Conservation (phyloP, 345 rosid genomes). For the Eucalyptus virginea region DNA sequence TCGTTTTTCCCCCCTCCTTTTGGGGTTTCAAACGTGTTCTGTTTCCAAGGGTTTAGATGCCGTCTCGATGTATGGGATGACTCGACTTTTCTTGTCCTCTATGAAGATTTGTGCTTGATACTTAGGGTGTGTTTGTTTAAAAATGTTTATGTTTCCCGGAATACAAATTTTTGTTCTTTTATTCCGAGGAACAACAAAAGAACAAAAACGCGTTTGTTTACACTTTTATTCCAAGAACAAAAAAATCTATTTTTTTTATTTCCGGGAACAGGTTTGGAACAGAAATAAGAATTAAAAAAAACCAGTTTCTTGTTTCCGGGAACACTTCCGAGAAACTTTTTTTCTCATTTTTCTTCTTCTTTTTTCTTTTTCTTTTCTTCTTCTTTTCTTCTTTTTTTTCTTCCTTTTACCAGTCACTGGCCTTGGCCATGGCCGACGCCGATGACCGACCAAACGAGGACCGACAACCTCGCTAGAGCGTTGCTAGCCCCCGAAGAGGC, state of each 20-base stretch:
- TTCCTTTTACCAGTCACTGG: accelerated
- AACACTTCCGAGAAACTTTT: too few relatives aligned
- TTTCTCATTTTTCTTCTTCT: too few relatives aligned
- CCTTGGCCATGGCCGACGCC: too few relatives aligned
- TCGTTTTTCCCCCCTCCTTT: not conserved
- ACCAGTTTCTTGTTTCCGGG: accelerated
- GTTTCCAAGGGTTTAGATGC: not conserved
- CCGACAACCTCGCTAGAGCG: too few relatives aligned
- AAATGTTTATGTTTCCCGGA: too few relatives aligned
- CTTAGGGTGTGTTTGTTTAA: not conserved
- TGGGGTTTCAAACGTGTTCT: not conserved
- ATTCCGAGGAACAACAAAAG: accelerated
- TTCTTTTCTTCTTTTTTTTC: too few relatives aligned
- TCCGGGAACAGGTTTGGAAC: accelerated
- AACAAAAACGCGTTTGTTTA: accelerated
- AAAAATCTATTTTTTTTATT: too few relatives aligned
- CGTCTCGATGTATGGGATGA: not conserved
- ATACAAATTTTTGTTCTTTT: too few relatives aligned
- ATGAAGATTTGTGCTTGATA: not conserved
- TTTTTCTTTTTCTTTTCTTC: too few relatives aligned
- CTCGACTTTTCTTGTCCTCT: not conserved
- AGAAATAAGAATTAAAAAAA: too few relatives aligned
- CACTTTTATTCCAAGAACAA: accelerated
- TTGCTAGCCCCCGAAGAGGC: accelerated
- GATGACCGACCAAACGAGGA: accelerated